Evolutionary conservation across 106 monocot genomes (phyloP).

Genomic region (Gastrodia elata): DNA sequence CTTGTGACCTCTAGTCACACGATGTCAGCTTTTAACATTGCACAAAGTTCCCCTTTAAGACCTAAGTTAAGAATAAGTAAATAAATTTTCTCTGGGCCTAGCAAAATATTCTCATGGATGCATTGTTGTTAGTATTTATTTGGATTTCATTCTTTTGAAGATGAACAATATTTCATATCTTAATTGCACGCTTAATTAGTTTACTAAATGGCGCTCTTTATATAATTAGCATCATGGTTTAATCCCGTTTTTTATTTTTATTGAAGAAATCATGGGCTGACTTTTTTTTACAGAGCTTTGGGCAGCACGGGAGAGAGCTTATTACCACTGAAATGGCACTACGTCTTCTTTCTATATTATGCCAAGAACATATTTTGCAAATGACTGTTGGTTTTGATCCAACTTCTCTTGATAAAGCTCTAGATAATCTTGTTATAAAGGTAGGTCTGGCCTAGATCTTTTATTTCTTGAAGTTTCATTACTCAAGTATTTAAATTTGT

Average conservation of each 20-base stretch:
- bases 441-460: slow-evolving; percentile 15
- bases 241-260: neutral
- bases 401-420: slow-evolving; percentile 23
- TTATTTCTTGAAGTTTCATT: neutral
- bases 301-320: slow-evolving; percentile 96
- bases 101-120: neutral
- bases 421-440: slow-evolving; percentile 78
- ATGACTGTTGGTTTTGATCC: slow-evolving; percentile 26
- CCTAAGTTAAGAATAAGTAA: neutral
- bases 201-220: neutral
- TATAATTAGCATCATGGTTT: neutral
- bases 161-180: neutral
- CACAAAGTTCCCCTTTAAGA: no score
- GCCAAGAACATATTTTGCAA: slow-evolving; percentile 26
- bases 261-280: neutral
- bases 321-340: slow-evolving; percentile 95
- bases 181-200: neutral
- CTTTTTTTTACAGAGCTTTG: slow-evolving; percentile 91
- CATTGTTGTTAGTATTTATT: neutral
- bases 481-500: no score
- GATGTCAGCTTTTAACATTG: no score
- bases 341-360: slow-evolving; percentile 59
- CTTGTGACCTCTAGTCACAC: no score
- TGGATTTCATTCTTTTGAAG: neutral
- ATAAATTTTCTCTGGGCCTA: neutral